Percentiles rank a stretch among this genome's conserved stretches.
phyloP scores from a whole-genome alignment of 179 eudicot genomes.

The Beta macrorhiza region DNA sequence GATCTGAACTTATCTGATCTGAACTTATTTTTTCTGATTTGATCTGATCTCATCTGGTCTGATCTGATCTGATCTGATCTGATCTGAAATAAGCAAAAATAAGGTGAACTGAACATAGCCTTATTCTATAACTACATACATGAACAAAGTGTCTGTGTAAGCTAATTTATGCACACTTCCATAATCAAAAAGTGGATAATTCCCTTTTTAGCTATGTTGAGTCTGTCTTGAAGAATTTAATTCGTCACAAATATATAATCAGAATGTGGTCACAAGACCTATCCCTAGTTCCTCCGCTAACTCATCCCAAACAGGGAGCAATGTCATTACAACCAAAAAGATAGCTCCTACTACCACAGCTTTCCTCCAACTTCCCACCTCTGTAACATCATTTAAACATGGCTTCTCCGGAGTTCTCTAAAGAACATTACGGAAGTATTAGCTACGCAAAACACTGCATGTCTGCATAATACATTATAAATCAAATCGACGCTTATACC shows the following conservation, averaged over 20 bases:
- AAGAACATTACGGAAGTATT: slow-evolving; percentile 6
- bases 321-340: slow-evolving; percentile 64
- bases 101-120: too few relatives aligned
- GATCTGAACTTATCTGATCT: too few relatives aligned
- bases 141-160: not conserved
- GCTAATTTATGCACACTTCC: not conserved
- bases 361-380: slow-evolving; percentile 84
- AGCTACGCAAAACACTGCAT: slow-evolving; percentile 5
- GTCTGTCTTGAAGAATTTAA: slow-evolving; percentile 5
- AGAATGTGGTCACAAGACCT: slow-evolving; percentile 71
- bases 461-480: not conserved
- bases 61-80: too few relatives aligned
- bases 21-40: too few relatives aligned
- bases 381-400: slow-evolving; percentile 89
- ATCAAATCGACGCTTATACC: slow-evolving; percentile 40
- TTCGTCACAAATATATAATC: slow-evolving; percentile 23
- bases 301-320: slow-evolving; percentile 93
- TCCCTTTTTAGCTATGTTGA: not conserved
- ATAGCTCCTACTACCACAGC: slow-evolving; percentile 46
- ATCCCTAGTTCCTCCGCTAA: slow-evolving; percentile 96
- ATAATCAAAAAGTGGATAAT: not conserved
- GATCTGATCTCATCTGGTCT: too few relatives aligned
- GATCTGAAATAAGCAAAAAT: too few relatives aligned
- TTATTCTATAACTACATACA: not conserved
- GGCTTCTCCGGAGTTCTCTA: slow-evolving; percentile 96